A percentile compares a stretch with the other conserved stretches of the same genome.
Conservation (phyloP, 192 early-diverging fungal genomes). For the Coemansia sp. region DNA sequence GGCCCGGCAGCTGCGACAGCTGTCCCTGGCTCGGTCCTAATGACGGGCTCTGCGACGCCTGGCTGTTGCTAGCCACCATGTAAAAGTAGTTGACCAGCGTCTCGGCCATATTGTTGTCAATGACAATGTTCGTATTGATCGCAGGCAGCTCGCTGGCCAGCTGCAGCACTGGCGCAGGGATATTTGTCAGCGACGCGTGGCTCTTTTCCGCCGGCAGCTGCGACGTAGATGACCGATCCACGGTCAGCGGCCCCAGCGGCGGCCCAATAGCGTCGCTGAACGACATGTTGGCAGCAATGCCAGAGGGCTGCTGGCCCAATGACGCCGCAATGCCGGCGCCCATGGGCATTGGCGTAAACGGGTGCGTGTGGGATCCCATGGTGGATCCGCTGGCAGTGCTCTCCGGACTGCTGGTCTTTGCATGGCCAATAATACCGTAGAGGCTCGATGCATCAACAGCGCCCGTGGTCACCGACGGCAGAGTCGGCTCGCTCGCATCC, state of each 20-base stretch:
- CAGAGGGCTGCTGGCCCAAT: neutral
- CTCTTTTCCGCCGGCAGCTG: neutral
- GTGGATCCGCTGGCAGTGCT: slow-evolving; percentile 8
- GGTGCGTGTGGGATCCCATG: neutral
- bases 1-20: neutral
- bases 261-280: neutral
- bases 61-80: slow-evolving; percentile 40
- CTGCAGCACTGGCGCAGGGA: slow-evolving; percentile 6
- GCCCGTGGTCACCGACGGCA: neutral
- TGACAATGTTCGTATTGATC: slow-evolving; percentile 48
- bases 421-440: neutral
- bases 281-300: neutral
- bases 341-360: slow-evolving; percentile 2
- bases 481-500: neutral
- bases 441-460: neutral
- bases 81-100: slow-evolving; percentile 52
- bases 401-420: neutral
- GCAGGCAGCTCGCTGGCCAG: slow-evolving; percentile 6
- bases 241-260: neutral
- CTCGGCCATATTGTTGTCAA: slow-evolving; percentile 52
- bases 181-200: neutral
- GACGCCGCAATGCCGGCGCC: neutral
- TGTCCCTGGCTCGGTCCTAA: slow-evolving; percentile 2
- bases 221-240: neutral
- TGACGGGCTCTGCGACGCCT: slow-evolving; percentile 6